phyloP scores from a whole-genome alignment of 306 rosid genomes.

The apple (Malus domestica) region DNA sequence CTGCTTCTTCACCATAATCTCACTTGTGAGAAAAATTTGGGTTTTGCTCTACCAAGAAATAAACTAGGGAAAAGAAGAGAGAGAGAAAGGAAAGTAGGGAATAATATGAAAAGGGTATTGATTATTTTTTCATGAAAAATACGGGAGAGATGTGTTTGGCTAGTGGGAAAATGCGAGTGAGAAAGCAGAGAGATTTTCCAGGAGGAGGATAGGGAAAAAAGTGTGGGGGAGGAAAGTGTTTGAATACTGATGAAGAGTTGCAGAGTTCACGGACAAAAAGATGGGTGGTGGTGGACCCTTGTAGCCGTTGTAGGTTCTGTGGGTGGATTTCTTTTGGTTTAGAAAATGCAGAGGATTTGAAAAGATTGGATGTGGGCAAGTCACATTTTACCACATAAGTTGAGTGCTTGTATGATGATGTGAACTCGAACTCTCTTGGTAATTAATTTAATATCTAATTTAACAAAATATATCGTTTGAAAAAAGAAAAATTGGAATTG shows the following conservation, averaged over 20 bases:
- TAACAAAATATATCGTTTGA: too few relatives aligned
- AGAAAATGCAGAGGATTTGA: constrained; percentile 16
- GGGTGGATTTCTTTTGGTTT: not conserved
- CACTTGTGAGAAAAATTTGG: constrained; percentile 14
- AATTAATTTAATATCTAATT: fast-evolving
- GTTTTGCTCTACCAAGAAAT: constrained; percentile 19
- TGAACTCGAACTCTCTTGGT: too few relatives aligned
- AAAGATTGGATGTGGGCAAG: not conserved
- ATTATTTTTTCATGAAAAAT: not conserved
- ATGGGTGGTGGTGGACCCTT: constrained; percentile 46
- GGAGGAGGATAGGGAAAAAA: not conserved
- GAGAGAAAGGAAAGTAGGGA: constrained; percentile 6
- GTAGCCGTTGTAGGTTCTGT: constrained; percentile 43
- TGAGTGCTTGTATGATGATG: too few relatives aligned
- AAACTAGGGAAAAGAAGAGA: not conserved
- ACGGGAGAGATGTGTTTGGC: constrained; percentile 7
- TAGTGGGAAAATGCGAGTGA: not conserved
- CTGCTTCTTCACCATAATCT: constrained; percentile 36
- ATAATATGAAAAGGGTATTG: constrained; percentile 1
- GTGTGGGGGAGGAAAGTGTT: constrained; percentile 22
- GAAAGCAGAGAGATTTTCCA: not conserved
- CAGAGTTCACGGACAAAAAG: constrained; percentile 37
- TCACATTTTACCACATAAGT: too few relatives aligned
- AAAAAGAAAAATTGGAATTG: too few relatives aligned
- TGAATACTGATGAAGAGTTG: constrained; percentile 19